Conservation (phyloP, 441 rosid genomes). For the Hura crepitans region DNA sequence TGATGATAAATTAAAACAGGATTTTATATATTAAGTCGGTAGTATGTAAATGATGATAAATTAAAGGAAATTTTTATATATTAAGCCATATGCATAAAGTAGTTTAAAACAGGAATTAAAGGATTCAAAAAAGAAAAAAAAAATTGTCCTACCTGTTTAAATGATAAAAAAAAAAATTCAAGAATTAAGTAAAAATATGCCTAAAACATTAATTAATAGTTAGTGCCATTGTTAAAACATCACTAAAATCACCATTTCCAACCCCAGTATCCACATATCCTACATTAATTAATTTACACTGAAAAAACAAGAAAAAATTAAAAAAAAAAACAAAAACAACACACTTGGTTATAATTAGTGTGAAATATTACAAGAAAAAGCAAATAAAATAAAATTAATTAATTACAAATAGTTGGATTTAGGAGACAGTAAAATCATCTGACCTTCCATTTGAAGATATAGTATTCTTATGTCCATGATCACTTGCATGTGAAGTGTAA, state of each 20-base stretch:
- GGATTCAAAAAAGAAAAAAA: no score
- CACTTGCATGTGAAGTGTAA: conserved; percentile 45
- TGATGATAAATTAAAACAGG: no score
- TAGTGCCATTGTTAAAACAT: not conserved
- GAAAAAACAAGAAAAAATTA: not conserved
- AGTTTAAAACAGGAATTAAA: no score
- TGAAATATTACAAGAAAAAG: not conserved
- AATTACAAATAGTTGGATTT: not conserved
- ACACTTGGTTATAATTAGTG: conserved; percentile 2
- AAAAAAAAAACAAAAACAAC: not conserved
- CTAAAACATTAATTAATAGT: not conserved
- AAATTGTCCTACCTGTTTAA: no score
- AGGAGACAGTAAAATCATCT: conserved; percentile 31
- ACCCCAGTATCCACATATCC: not conserved
- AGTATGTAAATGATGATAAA: no score
- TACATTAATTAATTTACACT: not conserved
- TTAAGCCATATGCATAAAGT: no score
- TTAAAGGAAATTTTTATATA: no score
- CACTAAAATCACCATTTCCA: not conserved
- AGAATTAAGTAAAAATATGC: no score
- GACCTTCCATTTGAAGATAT: conserved; percentile 32
- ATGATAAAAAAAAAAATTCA: no score
- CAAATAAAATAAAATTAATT: no score
- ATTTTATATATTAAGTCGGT: no score
- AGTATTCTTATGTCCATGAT: conserved; percentile 28